These are phyloP conservation scores for Rhodamnia argentea DNA, from an alignment of 345 rosid species.

Conservation along the genomic window DNA sequence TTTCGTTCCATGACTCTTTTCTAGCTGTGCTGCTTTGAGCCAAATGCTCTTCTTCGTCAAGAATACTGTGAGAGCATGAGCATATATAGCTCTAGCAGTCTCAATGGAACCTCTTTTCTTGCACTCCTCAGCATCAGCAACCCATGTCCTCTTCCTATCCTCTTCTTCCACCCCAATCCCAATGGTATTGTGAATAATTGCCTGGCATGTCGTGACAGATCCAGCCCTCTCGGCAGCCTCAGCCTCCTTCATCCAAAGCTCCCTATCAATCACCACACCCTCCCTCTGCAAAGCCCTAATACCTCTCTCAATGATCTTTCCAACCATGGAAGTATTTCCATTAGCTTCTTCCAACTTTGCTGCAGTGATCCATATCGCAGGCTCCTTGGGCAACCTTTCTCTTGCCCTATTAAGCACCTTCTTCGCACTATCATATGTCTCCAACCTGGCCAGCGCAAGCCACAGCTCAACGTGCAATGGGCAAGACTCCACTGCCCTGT, in stretches of 20 bases:
- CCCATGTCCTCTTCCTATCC: slow-evolving; percentile 97
- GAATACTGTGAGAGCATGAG: slow-evolving; percentile 73
- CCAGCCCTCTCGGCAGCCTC: slow-evolving; percentile 88
- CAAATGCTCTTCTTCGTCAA: slow-evolving; percentile 94
- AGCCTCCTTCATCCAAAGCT: slow-evolving; percentile 92
- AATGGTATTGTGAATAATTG: slow-evolving; percentile 59
- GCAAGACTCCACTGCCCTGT: slow-evolving; percentile 92
- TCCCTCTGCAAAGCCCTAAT: slow-evolving; percentile 76
- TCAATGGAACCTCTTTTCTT: slow-evolving; percentile 84
- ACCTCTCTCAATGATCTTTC: slow-evolving; percentile 87
- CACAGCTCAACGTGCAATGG: slow-evolving; percentile 84
- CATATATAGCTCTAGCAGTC: slow-evolving; percentile 88
- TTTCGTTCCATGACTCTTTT: slow-evolving; percentile 88
- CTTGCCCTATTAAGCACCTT: slow-evolving; percentile 74
- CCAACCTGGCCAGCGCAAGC: slow-evolving; percentile 82
- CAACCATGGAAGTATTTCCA: slow-evolving; percentile 69
- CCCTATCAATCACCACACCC: slow-evolving; percentile 80
- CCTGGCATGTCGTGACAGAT: slow-evolving; percentile 77
- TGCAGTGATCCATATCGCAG: slow-evolving; percentile 89
- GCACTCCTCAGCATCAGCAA: slow-evolving; percentile 97
- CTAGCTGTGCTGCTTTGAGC: slow-evolving; percentile 93
- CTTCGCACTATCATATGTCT: slow-evolving; percentile 66
- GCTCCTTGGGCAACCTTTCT: slow-evolving; percentile 66
- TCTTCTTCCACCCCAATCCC: slow-evolving; percentile 93
- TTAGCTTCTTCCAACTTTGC: slow-evolving; percentile 96